Base-by-base conservation (phyloP, 1,284 basidiomycete genomes). In the Hemileccinum hortonii region DNA sequence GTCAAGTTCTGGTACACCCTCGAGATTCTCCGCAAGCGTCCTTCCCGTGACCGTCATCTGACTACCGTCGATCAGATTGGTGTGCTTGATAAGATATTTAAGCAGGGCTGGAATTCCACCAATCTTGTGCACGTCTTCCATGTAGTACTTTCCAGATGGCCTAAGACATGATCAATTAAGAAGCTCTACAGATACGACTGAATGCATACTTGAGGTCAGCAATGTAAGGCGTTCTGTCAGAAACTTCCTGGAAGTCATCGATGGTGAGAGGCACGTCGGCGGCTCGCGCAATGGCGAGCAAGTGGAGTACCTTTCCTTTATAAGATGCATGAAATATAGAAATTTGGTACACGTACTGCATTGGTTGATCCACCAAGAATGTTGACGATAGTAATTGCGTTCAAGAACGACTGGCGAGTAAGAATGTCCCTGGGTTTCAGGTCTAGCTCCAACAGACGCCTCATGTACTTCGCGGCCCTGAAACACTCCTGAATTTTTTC, bases 41-140 rank as follows among this genome's bases (percentile, higher is more conserved):
- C 90, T 93, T 54, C 95, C 95, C 9, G 94, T 98, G 45, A 98
- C 92, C 40, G 96, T 99, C 71, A 97, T 75, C 62, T 91, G 90
- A 61, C 79, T 83, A 46, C 95, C 94, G 64, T 97, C 91, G 71
- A 99, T 91, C 61, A 98, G 78, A 59, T 89, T 79, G 44, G 89
- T 90, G 69, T 93, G 76, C 62, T 93, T 90, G 58, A 96, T 78
- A 44, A 98, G 82, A 73, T 98, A 98, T 69, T 89, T 90, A 55
- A 92, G 69, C 49, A 88, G 74, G 2, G 82, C 83, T 0, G 94
- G 94, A 56, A 95, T 87, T 54, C 94, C 94, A 36, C 94, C 94
- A 58, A 94, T 86, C 59, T 81, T 84, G 78, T 98, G 92, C 32
- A 99, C 79, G 68, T 98, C 94, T 74, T 98, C 93, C 94, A 98